Base-by-base conservation (phyloP, 1,284 basidiomycete genomes). In the Rhodotorula glutinis region DNA sequence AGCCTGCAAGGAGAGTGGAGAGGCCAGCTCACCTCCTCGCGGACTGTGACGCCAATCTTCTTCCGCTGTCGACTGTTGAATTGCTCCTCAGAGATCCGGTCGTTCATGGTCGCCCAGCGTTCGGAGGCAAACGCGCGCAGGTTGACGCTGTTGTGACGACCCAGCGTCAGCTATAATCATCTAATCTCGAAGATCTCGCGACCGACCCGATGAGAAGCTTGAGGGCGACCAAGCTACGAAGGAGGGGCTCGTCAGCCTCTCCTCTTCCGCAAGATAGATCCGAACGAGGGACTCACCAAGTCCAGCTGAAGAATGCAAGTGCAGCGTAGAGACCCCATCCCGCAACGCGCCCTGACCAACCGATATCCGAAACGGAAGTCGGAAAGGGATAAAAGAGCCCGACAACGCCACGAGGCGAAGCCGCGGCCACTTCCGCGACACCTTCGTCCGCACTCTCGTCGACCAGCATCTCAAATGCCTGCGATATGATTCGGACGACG, bases 11-110 rank as follows among this genome's bases (percentile, higher is more conserved):
- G 11, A 38, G 33, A 38, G 33, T 38, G 33, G 11, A 38, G 33
- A 11, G 11, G 11, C 11, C 33, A 38, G 33, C 33, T 38, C 33
- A 89, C 90, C 77, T 85, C 86, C 79, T 97, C 92, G 66, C 92
- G 88, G 63, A 84, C 85, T 23, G 89, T 89, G 77, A 92, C 90
- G 10, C 92, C 93, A 25, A 96, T 90, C 1, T 90, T 88, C 73
- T 89, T 82, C 23, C 92, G 83, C 7, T 88, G 89, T 76, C 89
- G 92, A 77, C 92, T 87, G 76, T 95, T 95, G 19, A 93, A 80
- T 4, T 88, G 88, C 40, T 86, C 89, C 60, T 80, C 69, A 79
- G 82, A 73, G 83, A 80, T 86, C 38, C 92, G 84, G 59, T 83
- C 84, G 58, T 89, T 87, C 87, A 92, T 89, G 0, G 87, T 89